Percentiles rank a stretch among this genome's conserved stretches.
These are phyloP conservation scores for Fraxinus ornus DNA, from an alignment of 305 asterid genomes.

Conservation along the genomic window DNA sequence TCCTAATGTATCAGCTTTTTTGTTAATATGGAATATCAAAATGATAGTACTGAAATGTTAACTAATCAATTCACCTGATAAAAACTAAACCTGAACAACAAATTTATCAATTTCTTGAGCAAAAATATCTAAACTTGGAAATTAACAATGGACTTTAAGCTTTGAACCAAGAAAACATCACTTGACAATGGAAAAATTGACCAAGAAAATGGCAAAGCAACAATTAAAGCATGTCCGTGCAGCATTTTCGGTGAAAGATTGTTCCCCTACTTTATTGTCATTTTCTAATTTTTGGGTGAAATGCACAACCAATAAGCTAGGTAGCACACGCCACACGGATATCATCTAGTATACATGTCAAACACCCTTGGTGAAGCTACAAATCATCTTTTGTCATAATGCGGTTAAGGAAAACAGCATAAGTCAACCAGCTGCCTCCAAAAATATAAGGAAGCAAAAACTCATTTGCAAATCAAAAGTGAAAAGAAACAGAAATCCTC, in stretches of 20 bases:
- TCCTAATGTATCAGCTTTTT: slow-evolving; percentile 3
- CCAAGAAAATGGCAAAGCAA: slow-evolving; percentile 12
- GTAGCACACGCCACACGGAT: neutral
- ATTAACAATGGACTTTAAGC: neutral
- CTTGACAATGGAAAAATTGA: neutral
- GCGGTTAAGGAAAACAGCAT: neutral
- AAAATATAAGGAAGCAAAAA: slow-evolving; percentile 10
- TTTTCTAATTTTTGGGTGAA: slow-evolving; percentile 14
- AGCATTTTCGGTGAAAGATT: neutral
- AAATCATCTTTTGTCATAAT: neutral
- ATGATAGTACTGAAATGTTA: slow-evolving; percentile 16
- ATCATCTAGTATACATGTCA: neutral
- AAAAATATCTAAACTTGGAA: neutral
- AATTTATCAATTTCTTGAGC: neutral
- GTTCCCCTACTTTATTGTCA: neutral
- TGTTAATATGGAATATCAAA: neutral
- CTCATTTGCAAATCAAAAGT: neutral
- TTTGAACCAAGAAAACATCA: neutral
- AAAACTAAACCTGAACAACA: slow-evolving; percentile 14
- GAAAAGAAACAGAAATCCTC: neutral
- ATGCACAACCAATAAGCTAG: neutral
- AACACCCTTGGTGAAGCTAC: slow-evolving; percentile 5
- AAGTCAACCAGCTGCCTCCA: slow-evolving; percentile 8
- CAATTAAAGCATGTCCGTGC: neutral
- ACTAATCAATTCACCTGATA: slow-evolving; percentile 8